Evolutionary conservation across 371 early-diverging fungal genomes (phyloP).

Genomic region (Blakeslea trispora): DNA sequence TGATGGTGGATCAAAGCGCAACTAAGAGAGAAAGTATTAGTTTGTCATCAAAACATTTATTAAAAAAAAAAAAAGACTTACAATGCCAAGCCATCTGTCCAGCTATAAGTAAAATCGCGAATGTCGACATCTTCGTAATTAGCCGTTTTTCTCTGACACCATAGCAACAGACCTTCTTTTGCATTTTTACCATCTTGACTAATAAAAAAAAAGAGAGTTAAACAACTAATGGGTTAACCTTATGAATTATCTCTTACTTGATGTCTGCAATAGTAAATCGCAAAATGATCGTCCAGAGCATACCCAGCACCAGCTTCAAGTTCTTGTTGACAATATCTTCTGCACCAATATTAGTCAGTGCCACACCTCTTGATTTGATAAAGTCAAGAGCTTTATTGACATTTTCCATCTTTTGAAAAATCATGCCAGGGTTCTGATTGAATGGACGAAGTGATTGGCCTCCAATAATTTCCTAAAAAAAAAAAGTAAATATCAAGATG

Average conservation of each 20-base stretch:
- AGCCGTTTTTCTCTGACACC: constrained; percentile 96
- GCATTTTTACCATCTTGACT: constrained; percentile 93
- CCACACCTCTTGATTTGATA: constrained; percentile 84
- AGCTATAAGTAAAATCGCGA: constrained; percentile 85
- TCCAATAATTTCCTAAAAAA: constrained; percentile 78
- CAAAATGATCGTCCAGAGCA: constrained; percentile 98
- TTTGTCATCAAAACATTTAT: too few species aligned
- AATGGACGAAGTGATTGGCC: constrained; percentile 75
- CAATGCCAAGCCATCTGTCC: constrained; percentile 96
- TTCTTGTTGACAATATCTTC: constrained; percentile 98
- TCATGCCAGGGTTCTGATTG: constrained; percentile 86
- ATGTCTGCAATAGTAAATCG: constrained; percentile 94
- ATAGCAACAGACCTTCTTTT: constrained; percentile 89
- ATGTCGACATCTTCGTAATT: constrained; percentile 85
- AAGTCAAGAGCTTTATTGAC: constrained; percentile 92
- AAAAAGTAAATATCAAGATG: background rate
- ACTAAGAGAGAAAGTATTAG: too few species aligned
- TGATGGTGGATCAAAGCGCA: constrained; percentile 88
- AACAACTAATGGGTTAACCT: background rate
- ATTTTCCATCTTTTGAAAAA: constrained; percentile 97
- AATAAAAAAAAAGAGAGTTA: background rate
- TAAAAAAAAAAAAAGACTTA: constrained; percentile 52
- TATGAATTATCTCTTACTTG: constrained; percentile 43
- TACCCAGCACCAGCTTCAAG: constrained; percentile 92
- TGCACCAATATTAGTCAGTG: constrained; percentile 93